A percentile compares a stretch with the other conserved stretches of the same genome.
These are phyloP conservation scores for Marvania coccoides DNA, from an alignment of 139 green algal species.

Conservation along the genomic window DNA sequence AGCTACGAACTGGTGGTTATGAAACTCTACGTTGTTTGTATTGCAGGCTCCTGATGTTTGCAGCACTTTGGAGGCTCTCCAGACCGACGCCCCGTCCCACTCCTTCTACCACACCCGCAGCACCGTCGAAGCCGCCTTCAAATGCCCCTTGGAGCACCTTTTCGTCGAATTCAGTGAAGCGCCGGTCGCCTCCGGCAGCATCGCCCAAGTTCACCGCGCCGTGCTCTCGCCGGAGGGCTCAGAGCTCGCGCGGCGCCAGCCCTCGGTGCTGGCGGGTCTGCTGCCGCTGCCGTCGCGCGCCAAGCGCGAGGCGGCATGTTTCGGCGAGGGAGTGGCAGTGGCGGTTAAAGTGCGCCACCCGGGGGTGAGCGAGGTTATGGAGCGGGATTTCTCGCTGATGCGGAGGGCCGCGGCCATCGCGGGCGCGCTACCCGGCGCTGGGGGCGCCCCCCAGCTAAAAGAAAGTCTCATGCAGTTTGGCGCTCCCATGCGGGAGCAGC, in stretches of 20 bases:
- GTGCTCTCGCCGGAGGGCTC: slow-evolving; percentile 11
- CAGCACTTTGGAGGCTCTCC: slow-evolving; percentile 44
- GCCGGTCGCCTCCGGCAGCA: slow-evolving; percentile 84
- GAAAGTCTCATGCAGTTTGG: slow-evolving; percentile 75
- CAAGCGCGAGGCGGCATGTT: neutral
- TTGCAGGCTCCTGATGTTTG: slow-evolving; percentile 21
- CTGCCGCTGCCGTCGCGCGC: slow-evolving; percentile 23
- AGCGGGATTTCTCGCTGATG: slow-evolving; percentile 84
- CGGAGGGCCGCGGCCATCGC: slow-evolving; percentile 36
- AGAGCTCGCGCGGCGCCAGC: neutral
- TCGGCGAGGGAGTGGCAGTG: slow-evolving; percentile 1
- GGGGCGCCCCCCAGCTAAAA: slow-evolving; percentile 18
- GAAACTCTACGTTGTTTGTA: too few species aligned
- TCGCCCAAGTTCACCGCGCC: slow-evolving; percentile 89
- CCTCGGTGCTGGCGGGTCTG: slow-evolving; percentile 4
- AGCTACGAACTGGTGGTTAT: too few species aligned
- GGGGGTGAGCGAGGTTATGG: slow-evolving; percentile 66
- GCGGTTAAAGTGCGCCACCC: slow-evolving; percentile 89
- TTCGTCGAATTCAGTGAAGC: slow-evolving; percentile 79
- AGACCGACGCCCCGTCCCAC: slow-evolving; percentile 72
- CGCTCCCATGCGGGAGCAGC: slow-evolving; percentile 82
- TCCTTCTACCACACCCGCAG: slow-evolving; percentile 22
- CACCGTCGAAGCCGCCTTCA: slow-evolving; percentile 70
- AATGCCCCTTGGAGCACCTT: slow-evolving; percentile 52
- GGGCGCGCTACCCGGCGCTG: slow-evolving; percentile 46